Percentiles rank a stretch among this genome's conserved stretches.
These are phyloP conservation scores for Mycogone perniciosa DNA, from an alignment of 2,329 filamentous ascomycete genomes.

Conservation along the genomic window DNA sequence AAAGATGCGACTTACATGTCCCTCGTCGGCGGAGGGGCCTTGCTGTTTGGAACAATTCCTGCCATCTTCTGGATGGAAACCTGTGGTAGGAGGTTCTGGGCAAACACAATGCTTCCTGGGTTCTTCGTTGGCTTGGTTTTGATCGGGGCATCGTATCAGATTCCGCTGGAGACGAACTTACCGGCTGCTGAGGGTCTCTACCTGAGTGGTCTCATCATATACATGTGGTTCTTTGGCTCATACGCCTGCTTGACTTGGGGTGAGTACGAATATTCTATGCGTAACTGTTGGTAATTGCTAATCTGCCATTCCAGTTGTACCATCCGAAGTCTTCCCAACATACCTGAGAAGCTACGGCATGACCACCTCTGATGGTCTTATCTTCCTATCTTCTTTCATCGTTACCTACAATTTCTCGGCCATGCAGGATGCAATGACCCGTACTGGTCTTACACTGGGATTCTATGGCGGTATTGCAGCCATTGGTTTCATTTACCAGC, in stretches of 20 bases:
- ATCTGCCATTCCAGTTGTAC: constrained; percentile 38
- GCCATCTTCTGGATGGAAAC: constrained; percentile 66
- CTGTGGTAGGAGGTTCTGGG: constrained; percentile 69
- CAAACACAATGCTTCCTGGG: constrained; percentile 62
- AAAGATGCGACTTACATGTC: constrained; percentile 66
- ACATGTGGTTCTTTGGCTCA: constrained; percentile 63
- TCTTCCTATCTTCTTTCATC: constrained; percentile 66
- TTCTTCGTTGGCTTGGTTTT: constrained; percentile 65
- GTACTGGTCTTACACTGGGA: constrained; percentile 59
- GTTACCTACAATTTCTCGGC: constrained; percentile 69
- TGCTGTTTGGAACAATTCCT: constrained; percentile 62
- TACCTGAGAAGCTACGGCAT: constrained; percentile 69
- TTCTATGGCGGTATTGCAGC: constrained; percentile 71
- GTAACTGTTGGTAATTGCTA: not conserved
- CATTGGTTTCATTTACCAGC: constrained; percentile 64
- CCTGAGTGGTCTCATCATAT: constrained; percentile 59
- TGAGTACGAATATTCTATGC: constrained; percentile 11
- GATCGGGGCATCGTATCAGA: constrained; percentile 58
- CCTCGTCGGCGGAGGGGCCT: constrained; percentile 60
- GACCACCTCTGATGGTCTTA: constrained; percentile 60
- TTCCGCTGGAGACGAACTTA: constrained; percentile 40
- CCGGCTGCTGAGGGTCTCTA: constrained; percentile 53
- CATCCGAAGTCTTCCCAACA: constrained; percentile 65
- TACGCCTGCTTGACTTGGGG: constrained; percentile 58
- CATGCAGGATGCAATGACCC: constrained; percentile 63